These are phyloP conservation scores for Aspergillus indologenus DNA, from an alignment of 495 filamentous ascomycete species.

Conservation along the genomic window DNA sequence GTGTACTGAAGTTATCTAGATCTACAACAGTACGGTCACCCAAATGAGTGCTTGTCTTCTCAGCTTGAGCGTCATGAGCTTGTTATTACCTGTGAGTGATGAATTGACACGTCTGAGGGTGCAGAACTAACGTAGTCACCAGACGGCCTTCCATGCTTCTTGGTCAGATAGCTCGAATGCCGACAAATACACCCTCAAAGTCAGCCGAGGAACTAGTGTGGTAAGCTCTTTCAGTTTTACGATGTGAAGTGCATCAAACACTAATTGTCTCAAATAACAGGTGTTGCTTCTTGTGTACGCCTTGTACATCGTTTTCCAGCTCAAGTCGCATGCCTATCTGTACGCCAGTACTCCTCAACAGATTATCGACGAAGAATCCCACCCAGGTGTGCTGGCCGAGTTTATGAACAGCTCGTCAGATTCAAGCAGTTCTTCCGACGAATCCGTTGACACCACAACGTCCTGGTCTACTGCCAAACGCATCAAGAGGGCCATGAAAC, in stretches of 20 bases:
- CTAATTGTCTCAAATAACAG: slow-evolving; percentile 27
- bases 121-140: background rate
- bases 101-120: background rate
- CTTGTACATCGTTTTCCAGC: slow-evolving; percentile 83
- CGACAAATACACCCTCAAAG: slow-evolving; percentile 67
- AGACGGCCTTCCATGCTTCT: slow-evolving; percentile 90
- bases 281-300: slow-evolving; percentile 80
- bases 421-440: slow-evolving; percentile 61
- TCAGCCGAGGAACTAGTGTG: slow-evolving; percentile 89
- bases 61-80: slow-evolving; percentile 82
- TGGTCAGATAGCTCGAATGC: slow-evolving; percentile 62
- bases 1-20: slow-evolving; percentile 48
- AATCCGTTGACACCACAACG: slow-evolving; percentile 61
- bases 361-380: slow-evolving; percentile 83
- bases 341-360: slow-evolving; percentile 87
- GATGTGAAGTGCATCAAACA: background rate
- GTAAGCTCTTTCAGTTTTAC: slow-evolving; percentile 42
- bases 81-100: slow-evolving; percentile 64
- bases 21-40: slow-evolving; percentile 92
- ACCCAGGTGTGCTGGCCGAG: slow-evolving; percentile 77
- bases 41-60: slow-evolving; percentile 94
- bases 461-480: slow-evolving; percentile 73
- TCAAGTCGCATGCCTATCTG: slow-evolving; percentile 88
- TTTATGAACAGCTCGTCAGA: slow-evolving; percentile 70
- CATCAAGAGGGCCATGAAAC: slow-evolving; percentile 66